Base-by-base conservation (phyloP, 2,329 filamentous ascomycete genomes). In the Daldinia eschscholtzii region DNA sequence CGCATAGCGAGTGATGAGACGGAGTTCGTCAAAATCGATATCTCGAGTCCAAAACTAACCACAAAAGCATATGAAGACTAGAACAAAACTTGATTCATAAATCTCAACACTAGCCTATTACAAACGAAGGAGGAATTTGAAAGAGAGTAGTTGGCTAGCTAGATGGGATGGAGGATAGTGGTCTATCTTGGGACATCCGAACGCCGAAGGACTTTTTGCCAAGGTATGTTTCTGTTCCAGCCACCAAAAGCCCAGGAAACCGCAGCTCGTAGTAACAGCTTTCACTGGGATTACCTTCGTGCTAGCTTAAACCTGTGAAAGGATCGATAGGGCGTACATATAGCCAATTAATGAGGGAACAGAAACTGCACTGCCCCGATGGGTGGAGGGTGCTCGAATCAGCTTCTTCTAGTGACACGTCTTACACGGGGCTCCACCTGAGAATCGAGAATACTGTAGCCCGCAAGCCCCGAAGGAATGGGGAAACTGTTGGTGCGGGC, bases 351-450 rank as follows among this genome's bases (percentile, higher is more conserved):
- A 50, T 39, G 52, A 59, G 15, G 9, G 52, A 46, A 50, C 57
- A 37, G 41, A 41, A 41, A 35, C 56, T 69, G 66, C 69, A 71
- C 66, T 66, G 69, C 69, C 69, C 69, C 60, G 48, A 50, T 50
- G 42, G 6, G 28, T 61, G 60, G 61, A 64, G 58, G 55, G 62
- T 52, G 60, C 35, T 37, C 39, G 28, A 64, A 62, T 58, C 50
- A 48, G 56, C 55, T 68, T 60, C 56, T 58, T 52, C 35, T 18
- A 37, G 56, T 57, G 65, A 70, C 59, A 70, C 65, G 67, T 70
- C 68, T 68, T 44, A 71, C 39, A 57, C 65, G 62, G 63, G 62
- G 57, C 55, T 60, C 65, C 53, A 70, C 68, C 30, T 26, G 10
- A 57, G 48, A 20, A 37, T 30, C 28, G 63, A 61, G 56, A 61